Conservation (phyloP, 2,329 filamentous ascomycete species). For the Pseudogymnoascus sp. region DNA sequence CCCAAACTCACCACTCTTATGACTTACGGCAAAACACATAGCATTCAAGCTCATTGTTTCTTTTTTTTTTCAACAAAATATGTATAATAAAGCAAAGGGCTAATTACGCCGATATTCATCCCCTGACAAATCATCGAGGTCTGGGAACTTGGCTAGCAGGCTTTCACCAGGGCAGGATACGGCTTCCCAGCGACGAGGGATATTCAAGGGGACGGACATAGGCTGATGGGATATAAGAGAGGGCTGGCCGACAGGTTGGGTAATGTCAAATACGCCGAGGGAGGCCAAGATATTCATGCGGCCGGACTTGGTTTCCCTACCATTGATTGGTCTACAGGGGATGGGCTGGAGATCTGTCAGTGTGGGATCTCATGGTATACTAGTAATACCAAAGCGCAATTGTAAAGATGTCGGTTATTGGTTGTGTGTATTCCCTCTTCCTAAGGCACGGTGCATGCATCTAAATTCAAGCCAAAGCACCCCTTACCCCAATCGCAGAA, state of each 20-base stretch:
- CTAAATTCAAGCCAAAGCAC: neutral
- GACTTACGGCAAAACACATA: slow-evolving; percentile 8
- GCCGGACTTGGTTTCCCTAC: neutral
- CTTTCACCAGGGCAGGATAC: neutral
- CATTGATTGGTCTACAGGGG: neutral
- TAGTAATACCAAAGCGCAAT: slow-evolving; percentile 4
- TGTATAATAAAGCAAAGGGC: slow-evolving; percentile 3
- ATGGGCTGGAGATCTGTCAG: neutral
- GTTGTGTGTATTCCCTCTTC: neutral
- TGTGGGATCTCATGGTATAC: neutral
- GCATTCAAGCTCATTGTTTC: slow-evolving; percentile 4
- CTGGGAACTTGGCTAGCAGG: neutral
- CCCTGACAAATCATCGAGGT: neutral
- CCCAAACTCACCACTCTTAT: slow-evolving; percentile 3
- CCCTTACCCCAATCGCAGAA: neutral
- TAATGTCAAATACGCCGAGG: slow-evolving; percentile 7
- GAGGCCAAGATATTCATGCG: neutral
- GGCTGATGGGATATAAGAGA: neutral
- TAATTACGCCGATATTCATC: neutral
- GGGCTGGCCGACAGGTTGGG: neutral
- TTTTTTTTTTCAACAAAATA: slow-evolving; percentile 9
- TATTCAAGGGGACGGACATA: neutral
- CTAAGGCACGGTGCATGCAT: neutral
- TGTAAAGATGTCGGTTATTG: neutral
- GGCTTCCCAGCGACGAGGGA: slow-evolving; percentile 1